phyloP scores from a whole-genome alignment of 2,329 filamentous ascomycete species.

The Colletotrichum coccodes region DNA sequence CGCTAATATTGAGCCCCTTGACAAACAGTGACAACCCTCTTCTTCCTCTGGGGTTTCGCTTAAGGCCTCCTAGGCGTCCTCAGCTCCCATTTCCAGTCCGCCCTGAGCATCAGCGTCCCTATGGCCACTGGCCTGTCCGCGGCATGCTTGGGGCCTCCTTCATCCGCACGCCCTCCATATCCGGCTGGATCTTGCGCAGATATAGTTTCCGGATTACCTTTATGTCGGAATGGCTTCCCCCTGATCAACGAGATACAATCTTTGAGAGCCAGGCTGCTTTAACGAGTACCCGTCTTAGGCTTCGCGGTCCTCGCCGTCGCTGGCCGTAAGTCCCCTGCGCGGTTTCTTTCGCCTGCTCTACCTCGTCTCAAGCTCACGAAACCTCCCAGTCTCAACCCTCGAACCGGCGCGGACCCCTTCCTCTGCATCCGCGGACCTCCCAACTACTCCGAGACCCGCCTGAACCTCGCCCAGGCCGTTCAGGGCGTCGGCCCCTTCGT shows the following conservation, averaged over 20 bases:
- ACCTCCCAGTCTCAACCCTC: conserved; percentile 61
- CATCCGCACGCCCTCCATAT: conserved; percentile 48
- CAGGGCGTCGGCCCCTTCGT: conserved; percentile 68
- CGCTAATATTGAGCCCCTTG: too few species aligned
- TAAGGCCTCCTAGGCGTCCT: conserved; percentile 46
- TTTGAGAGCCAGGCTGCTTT: too few species aligned
- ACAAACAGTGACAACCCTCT: too few species aligned
- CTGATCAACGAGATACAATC: too few species aligned
- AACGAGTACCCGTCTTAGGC: too few species aligned
- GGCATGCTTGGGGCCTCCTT: conserved; percentile 62
- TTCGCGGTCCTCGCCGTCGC: conserved; percentile 61
- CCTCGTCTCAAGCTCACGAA: too few species aligned
- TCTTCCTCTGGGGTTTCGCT: conserved; percentile 63
- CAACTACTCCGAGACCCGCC: conserved; percentile 65
- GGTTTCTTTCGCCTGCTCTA: too few species aligned
- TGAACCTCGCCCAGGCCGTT: conserved; percentile 68
- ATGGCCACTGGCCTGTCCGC: conserved; percentile 58
- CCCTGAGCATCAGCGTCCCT: conserved; percentile 54
- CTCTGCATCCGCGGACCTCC: conserved; percentile 67
- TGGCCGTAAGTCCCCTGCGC: too few species aligned
- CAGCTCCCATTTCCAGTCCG: conserved; percentile 60
- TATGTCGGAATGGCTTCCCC: too few species aligned
- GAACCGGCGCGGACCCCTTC: conserved; percentile 69
- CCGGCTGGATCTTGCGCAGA: conserved; percentile 66
- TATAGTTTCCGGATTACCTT: conserved; percentile 76